These are phyloP conservation scores for Dianthus caryophyllus DNA, from an alignment of 148 eudicot genomes.

Conservation along the genomic window DNA sequence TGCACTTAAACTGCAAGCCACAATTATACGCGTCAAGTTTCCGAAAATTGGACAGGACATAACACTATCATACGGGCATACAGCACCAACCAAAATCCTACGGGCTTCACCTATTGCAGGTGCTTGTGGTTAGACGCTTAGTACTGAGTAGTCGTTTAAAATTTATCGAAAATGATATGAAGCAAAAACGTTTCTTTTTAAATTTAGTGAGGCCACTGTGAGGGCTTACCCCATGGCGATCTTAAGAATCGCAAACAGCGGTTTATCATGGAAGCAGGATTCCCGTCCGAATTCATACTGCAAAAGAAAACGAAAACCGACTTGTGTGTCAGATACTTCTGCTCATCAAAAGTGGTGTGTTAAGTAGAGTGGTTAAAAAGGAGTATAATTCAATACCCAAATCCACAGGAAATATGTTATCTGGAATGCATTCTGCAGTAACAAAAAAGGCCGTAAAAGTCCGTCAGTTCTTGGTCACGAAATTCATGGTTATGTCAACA, in stretches of 20 bases:
- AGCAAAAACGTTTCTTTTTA: too few species aligned
- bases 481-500: too few species aligned
- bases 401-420: constrained; percentile 87
- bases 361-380: too few species aligned
- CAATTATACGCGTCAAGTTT: not conserved
- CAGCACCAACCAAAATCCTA: too few species aligned
- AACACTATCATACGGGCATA: not conserved
- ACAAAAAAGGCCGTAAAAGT: constrained; percentile 15
- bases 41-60: not conserved
- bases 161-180: too few species aligned
- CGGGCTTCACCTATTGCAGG: too few species aligned
- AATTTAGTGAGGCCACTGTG: not conserved
- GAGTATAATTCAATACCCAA: constrained; percentile 53
- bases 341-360: too few species aligned
- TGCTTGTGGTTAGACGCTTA: too few species aligned
- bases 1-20: constrained; percentile 44
- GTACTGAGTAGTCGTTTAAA: not conserved
- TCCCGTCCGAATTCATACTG: constrained; percentile 62
- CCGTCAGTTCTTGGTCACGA: too few species aligned
- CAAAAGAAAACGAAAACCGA: constrained; percentile 24
- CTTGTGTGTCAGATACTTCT: not conserved
- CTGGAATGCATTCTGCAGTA: constrained; percentile 85
- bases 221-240: constrained; percentile 55
- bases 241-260: constrained; percentile 31
- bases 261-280: constrained; percentile 65